Conservation (phyloP, 2,329 filamentous ascomycete species). For the Clarireedia paspali region DNA sequence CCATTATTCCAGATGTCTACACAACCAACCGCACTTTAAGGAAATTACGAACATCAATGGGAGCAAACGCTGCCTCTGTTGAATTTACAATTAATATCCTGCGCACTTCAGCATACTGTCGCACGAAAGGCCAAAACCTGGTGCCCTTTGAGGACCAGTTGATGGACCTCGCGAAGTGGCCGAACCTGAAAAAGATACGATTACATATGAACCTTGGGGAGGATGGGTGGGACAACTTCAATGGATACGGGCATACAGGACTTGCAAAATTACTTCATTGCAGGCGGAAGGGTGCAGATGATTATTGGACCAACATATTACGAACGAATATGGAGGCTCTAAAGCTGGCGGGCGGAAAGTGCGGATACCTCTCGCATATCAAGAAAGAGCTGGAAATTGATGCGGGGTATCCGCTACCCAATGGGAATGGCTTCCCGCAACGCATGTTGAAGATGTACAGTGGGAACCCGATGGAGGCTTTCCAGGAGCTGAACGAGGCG, state of each 20-base stretch:
- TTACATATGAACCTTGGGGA: constrained; percentile 7
- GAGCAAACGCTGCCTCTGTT: neutral
- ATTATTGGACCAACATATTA: constrained; percentile 6
- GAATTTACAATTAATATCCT: constrained; percentile 7
- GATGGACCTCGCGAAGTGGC: constrained; percentile 5
- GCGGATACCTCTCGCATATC: constrained; percentile 4
- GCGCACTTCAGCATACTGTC: constrained; percentile 1
- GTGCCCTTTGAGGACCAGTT: constrained; percentile 8
- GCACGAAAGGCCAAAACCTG: neutral
- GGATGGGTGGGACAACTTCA: constrained; percentile 4
- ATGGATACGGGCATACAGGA: constrained; percentile 7
- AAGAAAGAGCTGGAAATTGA: constrained; percentile 7
- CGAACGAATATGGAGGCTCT: constrained; percentile 3
- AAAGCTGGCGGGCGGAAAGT: neutral
- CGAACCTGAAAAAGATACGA: constrained; percentile 5
- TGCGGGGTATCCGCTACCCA: constrained; percentile 3
- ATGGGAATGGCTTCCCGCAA: constrained; percentile 7
- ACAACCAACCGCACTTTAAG: neutral
- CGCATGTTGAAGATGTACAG: constrained; percentile 2
- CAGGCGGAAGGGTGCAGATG: neutral
- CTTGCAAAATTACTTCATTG: constrained; percentile 7
- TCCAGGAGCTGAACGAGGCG: constrained; percentile 5
- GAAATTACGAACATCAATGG: constrained; percentile 2
- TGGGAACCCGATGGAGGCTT: neutral
- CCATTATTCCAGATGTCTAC: constrained; percentile 3